Percentiles rank a stretch among this genome's conserved stretches.
Conservation (phyloP, 345 rosid species). For the Aquilaria malaccensis region DNA sequence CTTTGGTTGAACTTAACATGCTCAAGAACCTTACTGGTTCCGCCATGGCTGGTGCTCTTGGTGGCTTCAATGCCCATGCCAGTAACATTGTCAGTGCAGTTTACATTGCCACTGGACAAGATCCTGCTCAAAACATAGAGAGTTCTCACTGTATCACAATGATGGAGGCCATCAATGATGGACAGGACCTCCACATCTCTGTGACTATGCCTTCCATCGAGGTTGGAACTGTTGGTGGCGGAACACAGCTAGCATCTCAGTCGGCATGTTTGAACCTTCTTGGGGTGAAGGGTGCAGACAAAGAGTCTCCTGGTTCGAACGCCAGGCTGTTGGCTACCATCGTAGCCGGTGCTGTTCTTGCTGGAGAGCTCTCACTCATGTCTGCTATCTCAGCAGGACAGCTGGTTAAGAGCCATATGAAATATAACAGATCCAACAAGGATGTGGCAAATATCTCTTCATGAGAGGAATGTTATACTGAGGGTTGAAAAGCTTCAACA, state of each 20-base stretch:
- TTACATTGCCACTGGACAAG: slow-evolving; percentile 69
- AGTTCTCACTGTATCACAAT: slow-evolving; percentile 72
- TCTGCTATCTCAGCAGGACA: slow-evolving; percentile 70
- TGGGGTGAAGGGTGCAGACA: slow-evolving; percentile 62
- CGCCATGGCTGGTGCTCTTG: slow-evolving; percentile 74
- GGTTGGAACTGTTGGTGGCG: slow-evolving; percentile 79
- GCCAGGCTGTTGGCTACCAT: slow-evolving; percentile 46
- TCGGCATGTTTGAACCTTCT: slow-evolving; percentile 67
- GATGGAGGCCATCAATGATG: slow-evolving; percentile 64
- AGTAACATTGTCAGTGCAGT: slow-evolving; percentile 57
- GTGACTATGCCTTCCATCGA: slow-evolving; percentile 73
- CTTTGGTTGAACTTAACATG: slow-evolving; percentile 72
- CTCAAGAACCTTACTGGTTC: slow-evolving; percentile 72
- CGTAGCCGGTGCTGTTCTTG: slow-evolving; percentile 63
- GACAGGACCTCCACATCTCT: slow-evolving; percentile 61
- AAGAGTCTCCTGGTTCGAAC: slow-evolving; percentile 48
- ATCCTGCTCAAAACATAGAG: slow-evolving; percentile 72
- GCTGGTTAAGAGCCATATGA: slow-evolving; percentile 68
- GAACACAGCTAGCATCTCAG: slow-evolving; percentile 75
- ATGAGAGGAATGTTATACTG: not conserved
- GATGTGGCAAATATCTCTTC: slow-evolving; percentile 33
- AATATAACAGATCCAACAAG: slow-evolving; percentile 56
- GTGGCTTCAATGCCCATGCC: slow-evolving; percentile 81
- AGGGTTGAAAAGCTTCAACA: no score
- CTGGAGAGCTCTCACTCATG: slow-evolving; percentile 71